phyloP scores from a whole-genome alignment of 164 flowering plant genomes.

The Vitis riparia region DNA sequence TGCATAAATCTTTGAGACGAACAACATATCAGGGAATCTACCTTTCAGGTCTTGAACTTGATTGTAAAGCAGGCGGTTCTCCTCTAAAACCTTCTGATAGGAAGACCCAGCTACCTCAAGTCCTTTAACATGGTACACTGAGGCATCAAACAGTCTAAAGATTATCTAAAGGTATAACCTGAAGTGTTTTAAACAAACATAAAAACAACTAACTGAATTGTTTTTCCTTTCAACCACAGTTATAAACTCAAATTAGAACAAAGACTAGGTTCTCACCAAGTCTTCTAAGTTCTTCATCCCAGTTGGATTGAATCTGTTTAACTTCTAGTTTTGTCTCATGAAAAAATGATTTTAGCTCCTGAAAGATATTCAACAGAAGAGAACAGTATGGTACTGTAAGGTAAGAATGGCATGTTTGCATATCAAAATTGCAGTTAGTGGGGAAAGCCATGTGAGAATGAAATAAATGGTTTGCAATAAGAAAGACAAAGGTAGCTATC shows the following conservation, averaged over 20 bases:
- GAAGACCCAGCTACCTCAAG: conserved; percentile 64
- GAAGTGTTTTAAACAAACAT: no score
- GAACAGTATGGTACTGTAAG: background rate
- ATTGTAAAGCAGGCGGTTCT: conserved; percentile 78
- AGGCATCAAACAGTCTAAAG: conserved; percentile 7
- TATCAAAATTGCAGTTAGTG: background rate
- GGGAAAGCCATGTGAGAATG: background rate
- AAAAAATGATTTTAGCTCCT: conserved; percentile 57
- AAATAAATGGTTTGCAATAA: background rate
- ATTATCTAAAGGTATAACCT: background rate
- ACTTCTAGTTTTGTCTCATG: conserved; percentile 47
- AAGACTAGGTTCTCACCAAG: conserved; percentile 52
- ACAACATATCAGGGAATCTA: conserved; percentile 11
- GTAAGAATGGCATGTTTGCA: background rate
- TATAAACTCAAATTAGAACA: background rate
- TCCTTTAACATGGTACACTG: conserved; percentile 56
- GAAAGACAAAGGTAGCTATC: no score
- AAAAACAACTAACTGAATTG: no score
- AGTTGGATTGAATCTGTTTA: conserved; percentile 39
- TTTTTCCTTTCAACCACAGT: background rate
- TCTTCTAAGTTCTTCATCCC: conserved; percentile 55
- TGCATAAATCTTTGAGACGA: background rate
- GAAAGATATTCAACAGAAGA: conserved; percentile 7
- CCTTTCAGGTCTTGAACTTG: conserved; percentile 95
- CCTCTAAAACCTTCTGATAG: conserved; percentile 78